Evolutionary conservation across 257 asterid species (phyloP).

Genomic region (Thymus quinquecostatus): DNA sequence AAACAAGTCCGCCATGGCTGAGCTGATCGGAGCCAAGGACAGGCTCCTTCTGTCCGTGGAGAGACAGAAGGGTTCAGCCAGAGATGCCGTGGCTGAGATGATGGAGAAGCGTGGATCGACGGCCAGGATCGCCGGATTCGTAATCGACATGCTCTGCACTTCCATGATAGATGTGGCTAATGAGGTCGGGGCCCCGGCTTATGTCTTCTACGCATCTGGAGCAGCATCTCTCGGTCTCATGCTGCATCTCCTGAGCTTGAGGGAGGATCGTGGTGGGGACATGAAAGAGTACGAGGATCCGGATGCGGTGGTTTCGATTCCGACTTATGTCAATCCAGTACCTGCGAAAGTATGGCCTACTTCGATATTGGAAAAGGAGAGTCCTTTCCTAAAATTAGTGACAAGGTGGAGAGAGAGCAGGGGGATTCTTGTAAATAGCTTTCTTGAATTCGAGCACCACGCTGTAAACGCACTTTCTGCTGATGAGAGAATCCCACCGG

Average conservation of each 20-base stretch:
- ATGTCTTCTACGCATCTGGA: conserved; percentile 26
- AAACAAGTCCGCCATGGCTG: neutral
- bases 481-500: conserved; percentile 29
- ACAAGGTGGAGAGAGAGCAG: conserved; percentile 27
- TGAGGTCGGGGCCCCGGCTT: conserved; percentile 36
- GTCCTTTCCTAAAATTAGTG: neutral
- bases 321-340: conserved; percentile 25
- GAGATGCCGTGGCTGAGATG: conserved; percentile 25
- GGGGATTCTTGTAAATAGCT: conserved; percentile 46
- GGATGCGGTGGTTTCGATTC: conserved; percentile 1
- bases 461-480: conserved; percentile 28
- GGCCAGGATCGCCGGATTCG: conserved; percentile 35
- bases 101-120: neutral
- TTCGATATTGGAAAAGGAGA: neutral
- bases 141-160: conserved; percentile 32
- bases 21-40: neutral
- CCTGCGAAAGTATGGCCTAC: conserved; percentile 40
- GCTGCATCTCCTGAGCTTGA: conserved; percentile 33
- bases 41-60: conserved; percentile 19
- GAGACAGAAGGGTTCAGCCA: conserved; percentile 34
- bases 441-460: conserved; percentile 33
- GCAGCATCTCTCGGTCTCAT: conserved; percentile 38
- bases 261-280: conserved; percentile 29
- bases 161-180: conserved; percentile 31
- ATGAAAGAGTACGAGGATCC: conserved; percentile 12